phyloP scores from a whole-genome alignment of 1,139 yeast genomes.

The Candida tropicalis region DNA sequence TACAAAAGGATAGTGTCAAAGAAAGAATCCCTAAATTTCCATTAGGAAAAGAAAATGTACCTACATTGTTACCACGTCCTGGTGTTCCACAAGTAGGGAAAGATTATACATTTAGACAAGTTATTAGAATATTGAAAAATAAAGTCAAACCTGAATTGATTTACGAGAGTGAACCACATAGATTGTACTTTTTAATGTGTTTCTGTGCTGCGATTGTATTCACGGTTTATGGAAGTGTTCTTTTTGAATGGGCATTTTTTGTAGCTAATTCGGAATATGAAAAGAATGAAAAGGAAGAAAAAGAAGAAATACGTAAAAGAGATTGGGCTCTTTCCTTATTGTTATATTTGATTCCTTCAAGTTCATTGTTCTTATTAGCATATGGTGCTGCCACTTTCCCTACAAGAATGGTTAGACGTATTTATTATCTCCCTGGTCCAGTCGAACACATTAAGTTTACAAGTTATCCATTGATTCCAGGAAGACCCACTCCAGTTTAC shows the following conservation, averaged over 20 bases:
- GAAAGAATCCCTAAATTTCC: conserved; percentile 68
- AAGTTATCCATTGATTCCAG: conserved; percentile 76
- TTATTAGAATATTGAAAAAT: conserved; percentile 59
- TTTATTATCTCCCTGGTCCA: conserved; percentile 71
- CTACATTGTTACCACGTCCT: conserved; percentile 71
- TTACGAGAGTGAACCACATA: conserved; percentile 83
- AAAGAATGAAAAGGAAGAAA: conserved; percentile 53
- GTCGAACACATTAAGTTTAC: conserved; percentile 63
- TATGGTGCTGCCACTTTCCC: conserved; percentile 57
- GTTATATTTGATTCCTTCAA: conserved; percentile 38
- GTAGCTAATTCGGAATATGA: conserved; percentile 60
- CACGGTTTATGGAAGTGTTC: conserved; percentile 65
- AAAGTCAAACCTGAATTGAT: conserved; percentile 70
- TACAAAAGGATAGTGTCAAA: conserved; percentile 47
- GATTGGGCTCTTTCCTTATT: conserved; percentile 38
- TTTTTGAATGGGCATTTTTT: conserved; percentile 58
- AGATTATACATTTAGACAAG: conserved; percentile 58
- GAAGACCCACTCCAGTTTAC: conserved; percentile 73
- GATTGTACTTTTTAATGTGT: conserved; percentile 70
- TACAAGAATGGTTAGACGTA: conserved; percentile 68
- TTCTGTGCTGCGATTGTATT: conserved; percentile 70
- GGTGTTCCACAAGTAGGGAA: conserved; percentile 73
- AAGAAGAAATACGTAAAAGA: conserved; percentile 36
- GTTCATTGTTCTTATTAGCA: conserved; percentile 41
- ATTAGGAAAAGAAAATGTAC: conserved; percentile 63